Base-by-base conservation (phyloP, 2,329 filamentous ascomycete genomes). In the Venturia pyrina region DNA sequence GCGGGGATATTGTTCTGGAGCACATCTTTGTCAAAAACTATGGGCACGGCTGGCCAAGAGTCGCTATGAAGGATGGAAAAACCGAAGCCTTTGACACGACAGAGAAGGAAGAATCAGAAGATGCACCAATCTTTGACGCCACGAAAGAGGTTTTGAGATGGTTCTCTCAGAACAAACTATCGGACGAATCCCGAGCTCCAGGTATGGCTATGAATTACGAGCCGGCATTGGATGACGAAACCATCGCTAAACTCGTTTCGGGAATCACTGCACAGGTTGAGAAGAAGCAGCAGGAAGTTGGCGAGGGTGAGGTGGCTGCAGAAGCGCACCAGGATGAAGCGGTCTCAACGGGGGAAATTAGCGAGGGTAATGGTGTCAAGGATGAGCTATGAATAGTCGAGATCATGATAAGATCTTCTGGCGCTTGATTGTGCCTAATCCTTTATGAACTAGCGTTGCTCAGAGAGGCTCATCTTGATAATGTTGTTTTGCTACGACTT, bases 1-100 rank as follows among this genome's bases (percentile, higher is more conserved):
- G 44, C 11, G 62, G 62, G 5, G 46, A 48, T 34, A n/a, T 64
- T 6, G 17, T 46, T 21, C 15, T 64, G 24, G 46, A 44, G 62
- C 62, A 64, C 28, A 13, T 21, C 2, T 53, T 37, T 34, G 62
- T 66, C 28, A 44, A 66, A 21, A 63, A 63, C 8, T 32, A 63
- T 37, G 64, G 43, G 40, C 64, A 66, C 46, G 64, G 64, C 6
- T 66, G 64, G 64, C 64, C 59, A 28, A 63, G 43, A 46, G n/a
- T 56, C 17, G 41, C 11, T 5, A 43, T 66, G 59, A 43, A 40
- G 37, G 41, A 62, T 37, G 64, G 56, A 13, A 66, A 15, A n/a
- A 64, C 62, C 15, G 48, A 56, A 40, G 5, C 8, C 8, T 56
- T 50, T 28, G 56, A 63, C 21, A 34, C 32, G 32, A 43, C 32